phyloP scores from a whole-genome alignment of 148 eudicot species.

The Chenopodium quinoa region DNA sequence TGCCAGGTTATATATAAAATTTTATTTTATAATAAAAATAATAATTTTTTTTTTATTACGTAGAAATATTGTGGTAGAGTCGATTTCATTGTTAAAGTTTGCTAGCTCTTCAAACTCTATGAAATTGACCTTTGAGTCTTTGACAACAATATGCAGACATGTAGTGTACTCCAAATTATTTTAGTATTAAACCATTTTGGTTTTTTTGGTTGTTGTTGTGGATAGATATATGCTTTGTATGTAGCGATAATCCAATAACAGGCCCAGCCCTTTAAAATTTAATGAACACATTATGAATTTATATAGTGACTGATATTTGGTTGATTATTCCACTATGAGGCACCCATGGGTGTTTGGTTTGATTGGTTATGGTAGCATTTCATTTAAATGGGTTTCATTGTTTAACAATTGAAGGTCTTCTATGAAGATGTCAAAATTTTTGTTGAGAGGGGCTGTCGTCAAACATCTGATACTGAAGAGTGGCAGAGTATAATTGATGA shows the following conservation, averaged over 20 bases:
- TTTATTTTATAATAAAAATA: too few relatives aligned
- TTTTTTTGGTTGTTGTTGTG: not conserved
- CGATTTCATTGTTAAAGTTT: not conserved
- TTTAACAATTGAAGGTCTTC: constrained; percentile 40
- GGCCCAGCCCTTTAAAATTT: not conserved
- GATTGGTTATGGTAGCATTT: not conserved
- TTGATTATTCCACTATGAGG: not conserved
- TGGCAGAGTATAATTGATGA: constrained; percentile 18
- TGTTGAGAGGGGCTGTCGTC: constrained; percentile 48
- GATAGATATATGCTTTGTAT: not conserved
- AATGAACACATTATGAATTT: not conserved
- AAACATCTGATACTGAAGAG: constrained; percentile 26
- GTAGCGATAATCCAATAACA: not conserved
- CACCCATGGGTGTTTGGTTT: not conserved
- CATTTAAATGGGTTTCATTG: not conserved
- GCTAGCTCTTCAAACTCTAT: not conserved
- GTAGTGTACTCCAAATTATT: not conserved
- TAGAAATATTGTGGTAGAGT: not conserved
- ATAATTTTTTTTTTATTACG: too few relatives aligned
- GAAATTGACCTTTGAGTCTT: not conserved
- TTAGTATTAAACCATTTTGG: not conserved
- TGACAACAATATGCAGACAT: not conserved
- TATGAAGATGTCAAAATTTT: constrained; percentile 49
- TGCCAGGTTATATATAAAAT: not conserved
- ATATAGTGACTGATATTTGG: not conserved